These are phyloP conservation scores for Scleromitrula shiraiana DNA, from an alignment of 2,329 filamentous ascomycete genomes.

Conservation along the genomic window DNA sequence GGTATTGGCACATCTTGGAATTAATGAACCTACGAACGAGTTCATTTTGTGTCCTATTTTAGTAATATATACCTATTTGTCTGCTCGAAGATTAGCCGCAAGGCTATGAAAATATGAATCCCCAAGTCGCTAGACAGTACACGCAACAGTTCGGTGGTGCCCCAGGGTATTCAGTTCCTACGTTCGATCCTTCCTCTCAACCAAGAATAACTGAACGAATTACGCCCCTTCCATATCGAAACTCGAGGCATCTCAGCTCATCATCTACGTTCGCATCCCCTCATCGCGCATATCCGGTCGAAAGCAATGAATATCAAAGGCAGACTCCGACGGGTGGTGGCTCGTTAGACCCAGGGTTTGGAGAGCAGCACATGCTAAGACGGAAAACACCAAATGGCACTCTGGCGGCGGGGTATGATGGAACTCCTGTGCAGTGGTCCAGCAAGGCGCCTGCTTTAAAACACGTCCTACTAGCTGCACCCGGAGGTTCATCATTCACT, in stretches of 20 bases:
- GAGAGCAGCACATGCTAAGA: conserved; percentile 58
- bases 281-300: conserved; percentile 25
- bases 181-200: conserved; percentile 19
- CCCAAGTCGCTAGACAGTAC: conserved; percentile 36
- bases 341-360: conserved; percentile 38
- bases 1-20: conserved; percentile 29
- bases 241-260: conserved; percentile 21
- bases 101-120: conserved; percentile 36
- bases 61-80: conserved; percentile 16
- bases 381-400: conserved; percentile 95
- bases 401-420: conserved; percentile 84
- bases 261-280: conserved; percentile 16
- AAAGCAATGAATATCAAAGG: conserved; percentile 16
- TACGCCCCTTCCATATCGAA: conserved; percentile 23
- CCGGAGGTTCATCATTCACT: conserved; percentile 19
- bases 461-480: conserved; percentile 67
- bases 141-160: conserved; percentile 27
- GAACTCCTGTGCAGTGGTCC: conserved; percentile 63
- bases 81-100: conserved; percentile 11
- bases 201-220: conserved; percentile 18
- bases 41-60: conserved; percentile 13
- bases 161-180: conserved; percentile 21
- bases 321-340: conserved; percentile 8
- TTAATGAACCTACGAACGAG: conserved; percentile 16
- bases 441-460: conserved; percentile 72